Evolutionary conservation across 345 rosid species (phyloP).

Genomic region (Bruguiera sexangula): DNA sequence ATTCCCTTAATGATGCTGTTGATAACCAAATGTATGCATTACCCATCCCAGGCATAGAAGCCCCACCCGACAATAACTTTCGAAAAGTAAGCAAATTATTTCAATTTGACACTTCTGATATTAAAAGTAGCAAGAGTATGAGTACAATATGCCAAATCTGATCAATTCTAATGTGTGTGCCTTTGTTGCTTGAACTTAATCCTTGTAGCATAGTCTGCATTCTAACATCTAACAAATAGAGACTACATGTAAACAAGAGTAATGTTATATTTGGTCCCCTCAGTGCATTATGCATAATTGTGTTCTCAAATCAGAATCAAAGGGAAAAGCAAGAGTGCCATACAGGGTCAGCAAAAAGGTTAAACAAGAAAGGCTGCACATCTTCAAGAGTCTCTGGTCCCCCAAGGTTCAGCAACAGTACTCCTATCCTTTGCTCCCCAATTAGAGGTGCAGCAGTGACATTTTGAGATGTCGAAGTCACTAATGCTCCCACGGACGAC

Average conservation of each 20-base stretch:
- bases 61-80: too few species aligned
- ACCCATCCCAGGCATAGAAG: too few species aligned
- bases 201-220: too few species aligned
- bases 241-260: too few species aligned
- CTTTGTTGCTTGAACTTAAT: too few species aligned
- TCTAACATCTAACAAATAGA: too few species aligned
- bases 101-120: too few species aligned
- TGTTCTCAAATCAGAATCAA: background rate
- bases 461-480: conserved; percentile 47
- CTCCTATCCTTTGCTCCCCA: conserved; percentile 69
- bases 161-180: too few species aligned
- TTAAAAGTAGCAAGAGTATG: too few species aligned
- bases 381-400: conserved; percentile 98
- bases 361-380: conserved; percentile 95
- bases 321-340: conserved; percentile 5
- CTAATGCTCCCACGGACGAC: conserved; percentile 52
- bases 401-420: conserved; percentile 87
- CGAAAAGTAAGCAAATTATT: too few species aligned
- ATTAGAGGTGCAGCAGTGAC: conserved; percentile 34
- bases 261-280: background rate
- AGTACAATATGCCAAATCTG: too few species aligned
- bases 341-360: conserved; percentile 98
- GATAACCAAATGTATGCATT: background rate
- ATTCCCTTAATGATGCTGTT: background rate
- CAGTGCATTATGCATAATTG: background rate